Evolutionary conservation across 164 flowering plant species (phyloP).

Genomic region (Magnolia changhungtana): DNA sequence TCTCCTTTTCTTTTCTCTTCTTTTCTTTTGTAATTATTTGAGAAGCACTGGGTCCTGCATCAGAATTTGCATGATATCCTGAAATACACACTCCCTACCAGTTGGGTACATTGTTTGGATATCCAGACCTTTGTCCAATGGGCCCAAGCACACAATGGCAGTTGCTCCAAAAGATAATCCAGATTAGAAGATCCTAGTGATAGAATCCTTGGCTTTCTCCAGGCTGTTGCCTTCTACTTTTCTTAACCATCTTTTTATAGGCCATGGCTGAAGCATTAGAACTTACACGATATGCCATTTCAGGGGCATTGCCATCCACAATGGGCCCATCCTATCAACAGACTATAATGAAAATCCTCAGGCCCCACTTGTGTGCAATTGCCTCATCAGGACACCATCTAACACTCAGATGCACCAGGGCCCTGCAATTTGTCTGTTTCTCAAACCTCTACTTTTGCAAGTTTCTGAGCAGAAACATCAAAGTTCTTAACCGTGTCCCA

Average conservation of each 20-base stretch:
- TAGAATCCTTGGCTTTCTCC: neutral
- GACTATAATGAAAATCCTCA: neutral
- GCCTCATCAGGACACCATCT: too few species aligned
- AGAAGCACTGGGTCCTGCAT: neutral
- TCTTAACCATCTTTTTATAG: neutral
- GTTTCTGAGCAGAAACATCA: neutral
- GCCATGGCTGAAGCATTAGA: neutral
- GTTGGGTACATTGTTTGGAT: neutral
- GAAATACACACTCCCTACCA: neutral
- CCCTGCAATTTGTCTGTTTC: neutral
- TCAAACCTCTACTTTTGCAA: neutral
- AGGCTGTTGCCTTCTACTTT: neutral
- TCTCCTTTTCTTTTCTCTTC: neutral
- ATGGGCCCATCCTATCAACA: neutral
- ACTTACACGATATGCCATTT: neutral
- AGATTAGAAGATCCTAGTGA: neutral
- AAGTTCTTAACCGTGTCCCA: neutral
- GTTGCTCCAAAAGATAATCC: neutral
- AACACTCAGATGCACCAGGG: neutral
- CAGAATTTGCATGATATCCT: neutral
- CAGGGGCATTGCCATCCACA: neutral
- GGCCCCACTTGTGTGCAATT: neutral
- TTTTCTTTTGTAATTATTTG: neutral
- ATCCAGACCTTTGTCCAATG: too few species aligned
- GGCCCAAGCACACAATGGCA: too few species aligned